These are phyloP conservation scores for Pseudohyphozyma bogoriensis DNA, from an alignment of 768 basidiomycete species.

Conservation along the genomic window DNA sequence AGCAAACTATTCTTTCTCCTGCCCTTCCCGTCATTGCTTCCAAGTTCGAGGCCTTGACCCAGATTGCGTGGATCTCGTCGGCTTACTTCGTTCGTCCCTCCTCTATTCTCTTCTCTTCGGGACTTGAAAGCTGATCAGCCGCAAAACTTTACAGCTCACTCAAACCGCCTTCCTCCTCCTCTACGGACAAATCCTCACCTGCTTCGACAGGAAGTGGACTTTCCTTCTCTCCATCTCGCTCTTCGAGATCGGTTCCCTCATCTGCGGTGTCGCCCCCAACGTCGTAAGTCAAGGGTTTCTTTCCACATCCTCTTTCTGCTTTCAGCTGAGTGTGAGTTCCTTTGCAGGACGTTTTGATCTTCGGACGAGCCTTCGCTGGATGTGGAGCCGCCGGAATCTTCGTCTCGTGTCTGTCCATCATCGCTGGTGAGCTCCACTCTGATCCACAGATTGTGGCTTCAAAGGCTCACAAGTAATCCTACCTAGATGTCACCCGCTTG, in stretches of 20 bases:
- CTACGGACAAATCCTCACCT: conserved; percentile 36
- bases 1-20: conserved; percentile 3
- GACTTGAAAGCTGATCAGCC: neutral
- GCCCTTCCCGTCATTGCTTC: conserved; percentile 23
- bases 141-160: conserved; percentile 8
- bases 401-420: conserved; percentile 8
- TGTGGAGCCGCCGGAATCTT: conserved; percentile 41
- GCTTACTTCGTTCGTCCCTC: neutral
- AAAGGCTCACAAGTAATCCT: no score
- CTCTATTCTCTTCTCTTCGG: neutral
- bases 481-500: conserved; percentile 24
- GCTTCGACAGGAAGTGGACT: conserved; percentile 37
- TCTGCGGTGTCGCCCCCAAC: conserved; percentile 37
- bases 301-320: neutral
- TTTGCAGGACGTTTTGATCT: conserved; percentile 35
- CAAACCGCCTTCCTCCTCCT: conserved; percentile 33
- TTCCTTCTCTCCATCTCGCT: conserved; percentile 36
- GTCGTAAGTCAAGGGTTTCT: conserved; percentile 35
- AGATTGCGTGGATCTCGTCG: conserved; percentile 22
- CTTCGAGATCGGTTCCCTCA: conserved; percentile 36
- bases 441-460: neutral
- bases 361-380: conserved; percentile 46
- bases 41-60: conserved; percentile 14
- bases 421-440: conserved; percentile 19
- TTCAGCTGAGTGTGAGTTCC: neutral